Evolutionary conservation across 805 yeast species (phyloP).

Genomic region (Ascoidea asiatica): DNA sequence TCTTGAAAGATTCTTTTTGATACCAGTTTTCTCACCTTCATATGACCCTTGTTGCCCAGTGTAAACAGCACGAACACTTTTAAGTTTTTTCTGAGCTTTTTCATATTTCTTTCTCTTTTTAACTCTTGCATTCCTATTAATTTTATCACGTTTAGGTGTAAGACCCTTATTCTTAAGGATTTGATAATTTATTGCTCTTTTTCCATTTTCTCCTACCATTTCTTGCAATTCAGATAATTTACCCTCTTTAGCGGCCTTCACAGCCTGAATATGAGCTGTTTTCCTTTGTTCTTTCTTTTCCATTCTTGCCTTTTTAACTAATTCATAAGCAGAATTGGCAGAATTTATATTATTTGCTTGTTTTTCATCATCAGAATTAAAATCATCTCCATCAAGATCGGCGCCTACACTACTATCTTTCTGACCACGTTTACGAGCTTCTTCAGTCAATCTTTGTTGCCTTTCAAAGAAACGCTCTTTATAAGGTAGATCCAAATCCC

Average conservation of each 20-base stretch:
- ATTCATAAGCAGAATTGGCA: conserved; percentile 45
- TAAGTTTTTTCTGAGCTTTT: conserved; percentile 84
- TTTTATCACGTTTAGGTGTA: conserved; percentile 87
- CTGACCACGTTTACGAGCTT: conserved; percentile 75
- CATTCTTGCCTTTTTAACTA: conserved; percentile 32
- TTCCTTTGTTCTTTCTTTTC: conserved; percentile 40
- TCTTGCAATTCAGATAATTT: conserved; percentile 61
- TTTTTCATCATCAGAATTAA: conserved; percentile 35
- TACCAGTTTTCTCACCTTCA: conserved; percentile 94
- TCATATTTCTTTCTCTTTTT: conserved; percentile 98
- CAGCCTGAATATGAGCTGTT: conserved; percentile 56
- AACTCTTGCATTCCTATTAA: conserved; percentile 88
- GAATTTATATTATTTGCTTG: too few relatives aligned
- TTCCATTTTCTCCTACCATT: conserved; percentile 59
- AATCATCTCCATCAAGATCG: conserved; percentile 26
- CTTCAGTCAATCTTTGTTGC: conserved; percentile 75
- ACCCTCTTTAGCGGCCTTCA: conserved; percentile 74
- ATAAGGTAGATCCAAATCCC: conserved; percentile 88
- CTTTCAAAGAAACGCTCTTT: conserved; percentile 83
- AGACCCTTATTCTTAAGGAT: conserved; percentile 93
- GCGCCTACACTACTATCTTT: conserved; percentile 37
- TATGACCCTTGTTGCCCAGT: conserved; percentile 65
- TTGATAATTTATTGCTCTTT: conserved; percentile 91
- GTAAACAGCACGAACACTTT: conserved; percentile 84
- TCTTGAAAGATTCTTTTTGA: conserved; percentile 83